Conservation (phyloP, 768 basidiomycete species). For the Clavaria fumosa region DNA sequence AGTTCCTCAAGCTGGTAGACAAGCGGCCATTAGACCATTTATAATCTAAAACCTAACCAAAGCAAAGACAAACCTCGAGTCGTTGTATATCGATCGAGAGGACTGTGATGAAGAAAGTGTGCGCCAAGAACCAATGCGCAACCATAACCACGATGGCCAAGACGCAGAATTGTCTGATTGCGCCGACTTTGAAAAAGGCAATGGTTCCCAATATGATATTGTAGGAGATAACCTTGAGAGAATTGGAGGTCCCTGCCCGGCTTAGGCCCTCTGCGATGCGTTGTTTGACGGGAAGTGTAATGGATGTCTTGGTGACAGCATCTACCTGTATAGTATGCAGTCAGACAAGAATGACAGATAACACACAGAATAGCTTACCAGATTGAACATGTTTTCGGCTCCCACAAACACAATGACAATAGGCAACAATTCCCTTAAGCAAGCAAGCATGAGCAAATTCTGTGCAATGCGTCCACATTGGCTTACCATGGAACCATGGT, state of each 20-base stretch:
- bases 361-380: constrained; percentile 35
- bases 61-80: constrained; percentile 43
- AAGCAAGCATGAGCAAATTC: constrained; percentile 3
- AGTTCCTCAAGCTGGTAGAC: constrained; percentile 62
- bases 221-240: constrained; percentile 82
- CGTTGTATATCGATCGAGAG: constrained; percentile 93
- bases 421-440: constrained; percentile 66
- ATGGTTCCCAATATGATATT: constrained; percentile 66
- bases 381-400: constrained; percentile 92
- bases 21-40: neutral
- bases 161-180: constrained; percentile 82
- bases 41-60: constrained; percentile 1
- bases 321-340: constrained; percentile 42
- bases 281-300: constrained; percentile 80
- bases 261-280: constrained; percentile 86
- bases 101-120: constrained; percentile 91
- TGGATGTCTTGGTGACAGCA: constrained; percentile 69
- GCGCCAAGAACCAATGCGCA: constrained; percentile 94
- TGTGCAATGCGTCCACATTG: neutral
- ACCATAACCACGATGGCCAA: constrained; percentile 91
- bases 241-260: constrained; percentile 80
- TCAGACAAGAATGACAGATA: constrained; percentile 10
- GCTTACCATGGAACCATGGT: constrained; percentile 81
- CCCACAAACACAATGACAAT: constrained; percentile 93
- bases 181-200: constrained; percentile 57